These are phyloP conservation scores for Solanum ossicruentum DNA, from an alignment of 257 asterid species.

Conservation along the genomic window DNA sequence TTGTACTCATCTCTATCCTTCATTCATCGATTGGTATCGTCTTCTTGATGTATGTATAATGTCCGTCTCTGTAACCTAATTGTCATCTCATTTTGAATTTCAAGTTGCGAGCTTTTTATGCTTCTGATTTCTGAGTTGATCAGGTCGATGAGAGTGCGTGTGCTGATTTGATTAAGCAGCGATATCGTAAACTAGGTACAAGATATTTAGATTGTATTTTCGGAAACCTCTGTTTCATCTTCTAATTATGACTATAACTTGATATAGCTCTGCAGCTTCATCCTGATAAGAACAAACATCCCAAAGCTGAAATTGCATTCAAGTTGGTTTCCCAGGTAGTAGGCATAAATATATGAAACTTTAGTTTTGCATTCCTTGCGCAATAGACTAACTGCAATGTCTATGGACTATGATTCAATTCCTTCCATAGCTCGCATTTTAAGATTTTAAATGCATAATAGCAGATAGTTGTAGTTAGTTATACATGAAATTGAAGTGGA, in stretches of 20 bases:
- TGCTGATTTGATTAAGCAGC: slow-evolving; percentile 38
- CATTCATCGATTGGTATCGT: slow-evolving; percentile 57
- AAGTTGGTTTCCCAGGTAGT: slow-evolving; percentile 67
- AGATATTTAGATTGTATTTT: neutral
- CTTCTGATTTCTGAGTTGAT: neutral
- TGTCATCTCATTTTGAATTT: no score
- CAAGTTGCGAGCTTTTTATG: no score
- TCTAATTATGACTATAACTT: neutral
- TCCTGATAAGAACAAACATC: slow-evolving; percentile 78
- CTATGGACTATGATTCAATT: neutral
- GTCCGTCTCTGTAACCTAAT: neutral
- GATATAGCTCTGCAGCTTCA: slow-evolving; percentile 65
- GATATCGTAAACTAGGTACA: slow-evolving; percentile 52
- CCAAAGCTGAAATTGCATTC: slow-evolving; percentile 74
- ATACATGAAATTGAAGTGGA: neutral
- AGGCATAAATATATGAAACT: neutral
- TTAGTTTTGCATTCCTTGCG: neutral
- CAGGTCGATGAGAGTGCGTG: slow-evolving; percentile 66
- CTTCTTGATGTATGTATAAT: slow-evolving; percentile 40
- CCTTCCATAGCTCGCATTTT: neutral
- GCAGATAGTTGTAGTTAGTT: neutral
- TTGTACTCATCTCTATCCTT: slow-evolving; percentile 17
- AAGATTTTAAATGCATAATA: neutral
- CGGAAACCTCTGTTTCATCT: neutral
- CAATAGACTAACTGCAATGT: neutral